Percentiles rank a stretch among this genome's conserved stretches.
Evolutionary conservation across 495 filamentous ascomycete species (phyloP).

Genomic region (Jackrogersella minutella): DNA sequence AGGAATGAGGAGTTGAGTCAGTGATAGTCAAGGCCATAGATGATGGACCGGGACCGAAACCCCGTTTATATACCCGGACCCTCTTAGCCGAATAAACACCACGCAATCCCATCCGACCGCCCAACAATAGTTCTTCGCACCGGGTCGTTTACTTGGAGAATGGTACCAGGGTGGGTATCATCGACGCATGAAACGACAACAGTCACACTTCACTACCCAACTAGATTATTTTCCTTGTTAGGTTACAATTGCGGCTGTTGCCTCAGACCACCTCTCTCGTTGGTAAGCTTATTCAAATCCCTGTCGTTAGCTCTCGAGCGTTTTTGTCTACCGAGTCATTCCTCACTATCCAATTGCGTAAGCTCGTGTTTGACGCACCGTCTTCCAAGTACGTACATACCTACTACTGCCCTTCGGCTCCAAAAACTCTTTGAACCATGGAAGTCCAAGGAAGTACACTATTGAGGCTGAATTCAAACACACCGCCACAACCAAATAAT

Average conservation of each 20-base stretch:
- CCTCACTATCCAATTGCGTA: background rate
- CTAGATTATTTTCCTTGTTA: slow-evolving; percentile 3
- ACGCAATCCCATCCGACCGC: background rate
- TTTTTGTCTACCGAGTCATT: slow-evolving; percentile 3
- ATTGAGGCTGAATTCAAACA: background rate
- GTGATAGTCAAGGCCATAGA: background rate
- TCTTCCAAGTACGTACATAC: background rate
- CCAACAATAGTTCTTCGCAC: background rate
- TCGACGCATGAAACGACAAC: background rate
- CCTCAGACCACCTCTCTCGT: background rate
- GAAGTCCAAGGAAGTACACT: background rate
- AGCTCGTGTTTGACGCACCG: background rate
- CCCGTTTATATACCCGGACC: background rate
- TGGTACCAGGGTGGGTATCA: background rate
- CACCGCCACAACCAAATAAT: background rate
- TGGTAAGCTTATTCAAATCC: background rate
- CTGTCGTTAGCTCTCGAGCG: background rate
- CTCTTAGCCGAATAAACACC: background rate
- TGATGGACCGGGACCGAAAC: background rate
- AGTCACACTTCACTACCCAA: background rate
- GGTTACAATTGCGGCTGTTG: slow-evolving; percentile 5
- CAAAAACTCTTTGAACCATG: background rate
- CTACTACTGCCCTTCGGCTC: background rate
- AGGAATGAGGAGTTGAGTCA: background rate
- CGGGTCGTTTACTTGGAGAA: slow-evolving; percentile 4